A percentile compares a stretch with the other conserved stretches of the same genome.
Conservation (phyloP, 2,329 filamentous ascomycete genomes). For the Gremmenia infestans region DNA sequence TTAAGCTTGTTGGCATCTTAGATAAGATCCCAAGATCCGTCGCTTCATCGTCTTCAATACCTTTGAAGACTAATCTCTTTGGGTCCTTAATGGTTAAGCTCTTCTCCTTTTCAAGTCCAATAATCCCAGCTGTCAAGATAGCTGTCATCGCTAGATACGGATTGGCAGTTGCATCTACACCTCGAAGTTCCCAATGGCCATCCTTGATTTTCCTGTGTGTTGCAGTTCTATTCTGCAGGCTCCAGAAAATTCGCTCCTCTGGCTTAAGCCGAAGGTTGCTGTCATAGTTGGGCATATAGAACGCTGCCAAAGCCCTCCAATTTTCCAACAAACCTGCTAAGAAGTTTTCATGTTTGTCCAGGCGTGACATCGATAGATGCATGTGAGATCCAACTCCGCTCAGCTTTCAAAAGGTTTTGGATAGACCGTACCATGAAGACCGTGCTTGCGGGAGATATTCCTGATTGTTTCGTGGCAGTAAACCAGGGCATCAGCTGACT, state of each 20-base stretch:
- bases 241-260: constrained; percentile 73
- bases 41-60: not conserved
- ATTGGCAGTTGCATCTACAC: constrained; percentile 50
- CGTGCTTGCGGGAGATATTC: constrained; percentile 55
- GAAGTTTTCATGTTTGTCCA: constrained; percentile 54
- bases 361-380: constrained; percentile 58
- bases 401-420: constrained; percentile 58
- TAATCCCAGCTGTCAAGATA: constrained; percentile 52
- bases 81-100: constrained; percentile 47
- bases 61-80: constrained; percentile 43
- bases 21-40: constrained; percentile 48
- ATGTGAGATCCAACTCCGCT: constrained; percentile 65
- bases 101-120: constrained; percentile 44
- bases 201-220: constrained; percentile 62
- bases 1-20: constrained; percentile 49
- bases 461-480: constrained; percentile 65
- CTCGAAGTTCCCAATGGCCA: constrained; percentile 72
- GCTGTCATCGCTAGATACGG: constrained; percentile 55
- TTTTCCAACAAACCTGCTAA: constrained; percentile 66
- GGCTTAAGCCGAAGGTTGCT: constrained; percentile 65
- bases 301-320: constrained; percentile 59
- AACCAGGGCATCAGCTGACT: constrained; percentile 66
- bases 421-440: constrained; percentile 64
- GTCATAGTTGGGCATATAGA: constrained; percentile 58
- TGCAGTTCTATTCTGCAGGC: constrained; percentile 71